Evolutionary conservation across 345 rosid genomes (phyloP), one percentile per base, ranked within the genome.

Genomic region (Geranium brycei): DNA sequence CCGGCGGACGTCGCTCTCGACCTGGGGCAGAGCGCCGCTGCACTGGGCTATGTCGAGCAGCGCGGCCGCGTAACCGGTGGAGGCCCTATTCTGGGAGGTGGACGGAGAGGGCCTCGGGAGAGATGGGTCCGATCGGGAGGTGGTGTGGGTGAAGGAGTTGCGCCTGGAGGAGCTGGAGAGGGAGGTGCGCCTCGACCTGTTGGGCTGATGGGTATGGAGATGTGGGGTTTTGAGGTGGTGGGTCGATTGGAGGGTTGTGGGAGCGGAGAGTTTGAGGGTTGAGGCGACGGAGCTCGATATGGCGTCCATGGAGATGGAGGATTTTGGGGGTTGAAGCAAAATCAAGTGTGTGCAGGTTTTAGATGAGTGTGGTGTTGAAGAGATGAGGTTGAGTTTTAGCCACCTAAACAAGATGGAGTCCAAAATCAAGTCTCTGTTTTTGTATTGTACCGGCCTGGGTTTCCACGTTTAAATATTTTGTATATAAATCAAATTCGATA

Each of bases 31-130:
- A 40, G 90, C 77, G 60, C 69, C 58, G 72, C 69, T 81, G 71
- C 78, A 64, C 7, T 69, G 87, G 62, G 87, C 76, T 51, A 76
- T 76, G 63, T 82, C 86, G 5, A 87, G 66, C 62, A 90, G 91
- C 1, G 96, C 96, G 0, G 85, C 95, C 0, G 91, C 91, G 53
- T 82, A 90, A 18, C 96, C 95, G 1, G 72, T 78, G 15, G 87
- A 82, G 1, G 88, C 85, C 60, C 72, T 87, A 1, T 55, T 73
- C 64, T 89, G 84, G 64, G 32, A 47, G 13, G 31, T 16, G 7
- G 74, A 73, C 14, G 79, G 51, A 19, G 79, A 59, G 53, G 59
- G 57, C 51, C 59, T 69, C 4, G 61, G 4, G 10, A 65, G n/a
- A 17, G 58, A 68, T 5, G 58, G 51, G 31, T 31, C 35, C 77